Conservation (phyloP, 768 basidiomycete genomes). For the Phanerochaete sordida region DNA sequence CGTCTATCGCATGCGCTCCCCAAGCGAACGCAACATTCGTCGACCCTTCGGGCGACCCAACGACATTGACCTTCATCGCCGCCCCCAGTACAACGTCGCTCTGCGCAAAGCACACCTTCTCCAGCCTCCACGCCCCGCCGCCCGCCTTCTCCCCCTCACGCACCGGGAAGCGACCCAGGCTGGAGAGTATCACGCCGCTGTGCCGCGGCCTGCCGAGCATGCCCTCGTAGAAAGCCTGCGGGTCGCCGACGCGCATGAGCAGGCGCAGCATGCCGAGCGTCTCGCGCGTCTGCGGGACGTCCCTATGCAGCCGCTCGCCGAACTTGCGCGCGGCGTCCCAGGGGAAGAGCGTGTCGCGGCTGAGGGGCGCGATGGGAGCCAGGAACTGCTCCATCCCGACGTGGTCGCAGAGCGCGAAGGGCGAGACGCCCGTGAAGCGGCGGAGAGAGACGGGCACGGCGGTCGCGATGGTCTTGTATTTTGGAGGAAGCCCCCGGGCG, state of each 20-base stretch:
- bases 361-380: background rate
- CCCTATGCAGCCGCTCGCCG: background rate
- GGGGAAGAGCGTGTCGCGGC: background rate
- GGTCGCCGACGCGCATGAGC: background rate
- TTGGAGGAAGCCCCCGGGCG: background rate
- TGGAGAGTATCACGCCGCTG: background rate
- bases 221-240: background rate
- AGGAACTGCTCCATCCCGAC: constrained; percentile 19
- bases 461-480: constrained; percentile 11
- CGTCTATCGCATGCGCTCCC: no score
- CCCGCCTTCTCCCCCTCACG: background rate
- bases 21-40: background rate
- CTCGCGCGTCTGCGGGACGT: background rate
- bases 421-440: constrained; percentile 22
- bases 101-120: constrained; percentile 4
- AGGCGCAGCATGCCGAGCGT: background rate
- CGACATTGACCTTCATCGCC: constrained; percentile 10
- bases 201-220: constrained; percentile 8
- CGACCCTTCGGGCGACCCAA: constrained; percentile 10
- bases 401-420: constrained; percentile 31
- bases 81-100: constrained; percentile 1
- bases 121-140: background rate
- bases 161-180: background rate
- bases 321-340: background rate
- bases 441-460: constrained; percentile 33